Percentiles rank a stretch among this genome's conserved stretches.
These are phyloP conservation scores for Clitoria ternatea DNA, from an alignment of 306 rosid genomes.

Conservation along the genomic window DNA sequence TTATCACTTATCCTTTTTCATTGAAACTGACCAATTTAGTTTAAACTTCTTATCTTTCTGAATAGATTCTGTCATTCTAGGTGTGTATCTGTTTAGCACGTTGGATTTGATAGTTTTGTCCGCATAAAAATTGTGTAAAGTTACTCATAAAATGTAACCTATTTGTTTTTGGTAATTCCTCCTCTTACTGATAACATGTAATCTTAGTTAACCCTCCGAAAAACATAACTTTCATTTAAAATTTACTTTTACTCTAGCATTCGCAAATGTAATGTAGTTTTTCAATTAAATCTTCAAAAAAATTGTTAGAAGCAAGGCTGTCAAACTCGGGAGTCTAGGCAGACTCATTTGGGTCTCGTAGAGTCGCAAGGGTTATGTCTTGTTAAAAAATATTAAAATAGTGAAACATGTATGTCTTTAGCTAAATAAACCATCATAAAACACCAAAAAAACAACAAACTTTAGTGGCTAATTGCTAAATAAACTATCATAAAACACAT, in stretches of 20 bases:
- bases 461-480: too few species aligned
- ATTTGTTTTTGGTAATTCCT: too few species aligned
- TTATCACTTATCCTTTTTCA: not conserved
- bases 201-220: not conserved
- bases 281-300: not conserved
- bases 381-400: too few species aligned
- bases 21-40: constrained; percentile 9
- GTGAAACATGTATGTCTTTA: too few species aligned
- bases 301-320: too few species aligned
- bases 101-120: not conserved
- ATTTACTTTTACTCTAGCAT: not conserved
- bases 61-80: constrained; percentile 7
- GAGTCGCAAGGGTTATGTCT: too few species aligned
- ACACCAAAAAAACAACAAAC: too few species aligned
- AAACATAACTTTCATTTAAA: not conserved
- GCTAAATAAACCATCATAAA: too few species aligned
- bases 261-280: not conserved
- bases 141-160: not conserved
- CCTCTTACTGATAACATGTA: not conserved
- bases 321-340: too few species aligned
- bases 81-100: not conserved
- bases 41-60: constrained; percentile 6
- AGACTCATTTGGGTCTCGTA: too few species aligned
- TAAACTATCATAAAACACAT: too few species aligned
- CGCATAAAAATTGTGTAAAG: not conserved